phyloP scores from a whole-genome alignment of 352 stramenopile species.

The Pythium periplocum region DNA sequence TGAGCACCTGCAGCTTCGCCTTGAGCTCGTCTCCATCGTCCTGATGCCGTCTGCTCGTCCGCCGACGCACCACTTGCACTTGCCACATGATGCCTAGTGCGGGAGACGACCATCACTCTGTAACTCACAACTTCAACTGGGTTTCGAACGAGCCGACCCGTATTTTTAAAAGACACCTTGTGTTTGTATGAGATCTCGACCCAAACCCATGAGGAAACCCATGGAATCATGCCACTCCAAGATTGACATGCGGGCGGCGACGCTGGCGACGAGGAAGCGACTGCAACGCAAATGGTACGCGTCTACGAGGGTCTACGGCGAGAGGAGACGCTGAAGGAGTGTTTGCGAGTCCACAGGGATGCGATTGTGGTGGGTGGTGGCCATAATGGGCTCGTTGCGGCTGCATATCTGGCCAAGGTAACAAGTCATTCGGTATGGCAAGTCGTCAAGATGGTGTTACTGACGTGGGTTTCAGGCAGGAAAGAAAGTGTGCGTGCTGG shows the following conservation, averaged over 20 bases:
- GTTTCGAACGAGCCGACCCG: constrained; percentile 2
- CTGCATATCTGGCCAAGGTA: constrained; percentile 86
- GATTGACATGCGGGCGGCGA: constrained; percentile 4
- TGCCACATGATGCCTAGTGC: constrained; percentile 13
- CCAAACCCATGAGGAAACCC: constrained; percentile 2
- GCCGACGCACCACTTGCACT: constrained; percentile 12
- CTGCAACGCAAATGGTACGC: constrained; percentile 17
- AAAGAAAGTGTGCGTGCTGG: constrained; percentile 85
- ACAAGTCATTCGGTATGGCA: neutral
- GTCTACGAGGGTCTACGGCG: neutral
- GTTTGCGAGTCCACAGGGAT: constrained; percentile 38
- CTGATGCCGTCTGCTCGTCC: neutral
- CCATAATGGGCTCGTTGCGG: constrained; percentile 87
- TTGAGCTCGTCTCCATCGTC: neutral
- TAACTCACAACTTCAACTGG: constrained; percentile 14
- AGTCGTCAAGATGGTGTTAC: neutral
- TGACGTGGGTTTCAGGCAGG: constrained; percentile 33
- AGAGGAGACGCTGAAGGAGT: neutral
- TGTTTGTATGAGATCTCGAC: constrained; percentile 1
- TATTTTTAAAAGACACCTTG: constrained; percentile 4
- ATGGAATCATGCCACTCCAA: neutral
- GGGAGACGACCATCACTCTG: constrained; percentile 17
- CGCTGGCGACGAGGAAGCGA: neutral
- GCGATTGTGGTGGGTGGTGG: constrained; percentile 86
- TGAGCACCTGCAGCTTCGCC: constrained; percentile 8